Evolutionary conservation across 1,139 yeast genomes (phyloP), one percentile per base, ranked within the genome.

Genomic region (Suhomyces chickasaworum): DNA sequence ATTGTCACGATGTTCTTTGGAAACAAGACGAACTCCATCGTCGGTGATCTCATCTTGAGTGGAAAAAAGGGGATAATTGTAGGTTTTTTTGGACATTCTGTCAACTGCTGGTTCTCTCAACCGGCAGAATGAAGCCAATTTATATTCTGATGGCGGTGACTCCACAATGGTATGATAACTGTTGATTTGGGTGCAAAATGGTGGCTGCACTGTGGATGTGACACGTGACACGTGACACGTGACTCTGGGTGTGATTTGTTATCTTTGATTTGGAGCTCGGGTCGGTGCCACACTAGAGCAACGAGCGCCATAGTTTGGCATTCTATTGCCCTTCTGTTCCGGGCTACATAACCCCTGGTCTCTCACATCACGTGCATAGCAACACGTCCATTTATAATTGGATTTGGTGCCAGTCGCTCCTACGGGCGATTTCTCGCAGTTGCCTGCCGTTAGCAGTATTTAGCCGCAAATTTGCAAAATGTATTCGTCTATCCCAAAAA

Each of bases 21-120:
- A 68, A 42, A 63, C 59, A 41, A 54, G 64, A 53, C 68, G 62
- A 13, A 71, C 67, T 15, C 77, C 77, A 45, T 69, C 73, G 39
- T 53, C 58, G 39, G 60, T 68, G 37, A 70, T 61, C 51, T 71
- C 76, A 49, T 72, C 77, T 6, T 25, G 13, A 13, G 29, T 31
- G 6, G 34, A 31, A 25, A 25, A 25, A 10, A 9, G 29, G 5
- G 29, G 29, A 10, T 10, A 25, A 25, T 25, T 25, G 29, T 25
- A 25, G 5, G 29, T 25, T 25, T 25, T 25, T 3, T 4, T 10
- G 12, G 29, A 25, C 29, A 25, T 25, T 25, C 12, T 25, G 29
- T 13, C 12, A 4, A 6, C n/a, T 25, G 29, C 22, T 10, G 5
- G n/a, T n/a, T n/a, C n/a, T n/a, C n/a, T n/a, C n/a, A n/a, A n/a